Percentiles rank a stretch among this genome's conserved stretches.
Evolutionary conservation across 768 basidiomycete species (phyloP).

Genomic region (Mrakia frigida): DNA sequence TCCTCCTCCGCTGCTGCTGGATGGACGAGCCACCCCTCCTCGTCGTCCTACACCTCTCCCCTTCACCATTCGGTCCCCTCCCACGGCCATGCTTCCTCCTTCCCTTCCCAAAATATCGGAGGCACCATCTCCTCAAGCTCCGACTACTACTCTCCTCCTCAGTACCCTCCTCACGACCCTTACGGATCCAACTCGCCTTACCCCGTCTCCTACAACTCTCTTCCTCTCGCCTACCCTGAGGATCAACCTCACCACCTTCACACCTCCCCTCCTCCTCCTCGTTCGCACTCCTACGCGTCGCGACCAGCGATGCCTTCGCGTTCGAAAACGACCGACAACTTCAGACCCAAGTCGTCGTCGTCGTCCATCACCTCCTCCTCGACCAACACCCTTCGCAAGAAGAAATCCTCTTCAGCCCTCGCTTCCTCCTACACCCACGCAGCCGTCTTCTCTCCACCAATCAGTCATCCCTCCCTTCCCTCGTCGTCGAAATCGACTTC

Average conservation of each 20-base stretch:
- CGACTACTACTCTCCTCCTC: slow-evolving; percentile 1
- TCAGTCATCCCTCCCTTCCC: background rate
- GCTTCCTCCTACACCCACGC: background rate
- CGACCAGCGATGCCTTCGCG: background rate
- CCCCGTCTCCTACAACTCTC: background rate
- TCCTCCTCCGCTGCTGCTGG: background rate
- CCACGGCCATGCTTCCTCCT: background rate
- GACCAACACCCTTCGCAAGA: background rate
- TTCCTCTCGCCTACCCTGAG: background rate
- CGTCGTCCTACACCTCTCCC: background rate
- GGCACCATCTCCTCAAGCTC: background rate
- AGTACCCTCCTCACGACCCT: background rate
- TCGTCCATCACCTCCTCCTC: background rate
- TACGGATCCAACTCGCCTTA: background rate
- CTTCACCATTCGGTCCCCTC: background rate
- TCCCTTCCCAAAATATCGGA: slow-evolving; percentile 1
- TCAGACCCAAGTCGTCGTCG: background rate
- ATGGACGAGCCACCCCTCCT: background rate
- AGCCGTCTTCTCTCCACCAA: background rate
- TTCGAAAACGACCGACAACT: background rate
- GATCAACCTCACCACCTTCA: background rate
- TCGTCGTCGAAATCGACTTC: background rate
- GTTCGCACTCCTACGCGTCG: background rate
- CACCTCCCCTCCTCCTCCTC: background rate
- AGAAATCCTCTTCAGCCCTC: background rate